phyloP scores from a whole-genome alignment of 2,329 filamentous ascomycete genomes.

The Alternaria metachromatica region DNA sequence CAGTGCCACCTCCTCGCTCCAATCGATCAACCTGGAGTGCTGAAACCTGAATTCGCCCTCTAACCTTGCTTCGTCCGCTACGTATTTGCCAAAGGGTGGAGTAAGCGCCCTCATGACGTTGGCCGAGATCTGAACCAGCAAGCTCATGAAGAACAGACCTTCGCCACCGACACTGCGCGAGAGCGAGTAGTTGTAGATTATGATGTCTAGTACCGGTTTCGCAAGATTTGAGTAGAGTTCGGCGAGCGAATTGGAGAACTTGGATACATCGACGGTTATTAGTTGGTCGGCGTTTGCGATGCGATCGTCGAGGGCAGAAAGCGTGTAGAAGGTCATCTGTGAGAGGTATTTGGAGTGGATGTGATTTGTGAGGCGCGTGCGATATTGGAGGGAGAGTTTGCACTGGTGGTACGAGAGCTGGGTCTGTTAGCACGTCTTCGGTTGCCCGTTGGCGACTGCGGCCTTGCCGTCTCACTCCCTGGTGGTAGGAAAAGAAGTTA shows the following conservation, averaged over 20 bases:
- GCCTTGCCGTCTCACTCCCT: neutral
- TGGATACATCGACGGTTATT: constrained; percentile 94
- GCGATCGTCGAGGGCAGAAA: constrained; percentile 92
- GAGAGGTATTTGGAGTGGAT: constrained; percentile 96
- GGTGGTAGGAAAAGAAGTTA: neutral
- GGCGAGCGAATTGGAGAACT: constrained; percentile 93
- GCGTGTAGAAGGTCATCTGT: constrained; percentile 97
- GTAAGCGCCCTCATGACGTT: constrained; percentile 93
- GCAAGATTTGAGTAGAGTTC: constrained; percentile 96
- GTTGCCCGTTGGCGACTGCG: neutral
- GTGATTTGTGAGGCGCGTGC: constrained; percentile 88
- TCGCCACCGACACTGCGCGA: constrained; percentile 96
- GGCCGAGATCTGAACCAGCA: constrained; percentile 91
- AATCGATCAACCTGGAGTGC: constrained; percentile 92
- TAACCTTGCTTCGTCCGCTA: constrained; percentile 90
- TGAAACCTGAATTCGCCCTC: constrained; percentile 97
- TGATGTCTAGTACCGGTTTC: constrained; percentile 92
- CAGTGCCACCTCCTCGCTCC: constrained; percentile 91
- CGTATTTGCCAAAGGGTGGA: constrained; percentile 95
- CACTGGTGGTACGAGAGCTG: constrained; percentile 96
- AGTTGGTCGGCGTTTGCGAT: constrained; percentile 99
- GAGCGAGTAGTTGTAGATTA: constrained; percentile 94
- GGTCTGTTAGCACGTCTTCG: constrained; percentile 23
- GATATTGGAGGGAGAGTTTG: constrained; percentile 89
- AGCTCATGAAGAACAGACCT: constrained; percentile 91